phyloP scores from a whole-genome alignment of 805 yeast genomes.

The Cyberlindnera xishuangbannaensis region DNA sequence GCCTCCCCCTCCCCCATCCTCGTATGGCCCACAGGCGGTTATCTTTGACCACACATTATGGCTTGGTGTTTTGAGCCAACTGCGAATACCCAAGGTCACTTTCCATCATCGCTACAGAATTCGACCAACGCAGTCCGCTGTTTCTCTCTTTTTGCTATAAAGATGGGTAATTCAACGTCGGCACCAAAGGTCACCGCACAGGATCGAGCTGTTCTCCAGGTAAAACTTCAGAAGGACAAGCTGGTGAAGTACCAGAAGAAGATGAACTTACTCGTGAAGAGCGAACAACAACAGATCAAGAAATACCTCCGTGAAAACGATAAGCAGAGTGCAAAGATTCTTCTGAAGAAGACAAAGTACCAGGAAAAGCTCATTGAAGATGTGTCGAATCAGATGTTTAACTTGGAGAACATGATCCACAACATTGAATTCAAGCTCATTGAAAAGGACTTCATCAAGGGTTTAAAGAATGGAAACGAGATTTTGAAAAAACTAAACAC shows the following conservation, averaged over 20 bases:
- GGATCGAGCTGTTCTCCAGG: conserved; percentile 79
- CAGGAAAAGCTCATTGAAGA: conserved; percentile 68
- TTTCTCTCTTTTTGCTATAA: too few relatives aligned
- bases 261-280: conserved; percentile 48
- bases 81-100: too few relatives aligned
- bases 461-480: conserved; percentile 73
- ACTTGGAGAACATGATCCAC: conserved; percentile 70
- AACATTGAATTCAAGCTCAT: conserved; percentile 85
- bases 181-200: conserved; percentile 61
- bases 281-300: conserved; percentile 44
- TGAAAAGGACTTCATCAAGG: conserved; percentile 78
- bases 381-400: conserved; percentile 72
- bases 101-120: too few relatives aligned
- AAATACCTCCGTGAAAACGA: conserved; percentile 23
- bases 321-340: conserved; percentile 53
- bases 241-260: conserved; percentile 59
- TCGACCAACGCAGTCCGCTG: too few relatives aligned
- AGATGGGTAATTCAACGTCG: conserved; percentile 23
- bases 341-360: conserved; percentile 72
- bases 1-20: too few relatives aligned
- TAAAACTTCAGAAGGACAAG: conserved; percentile 85
- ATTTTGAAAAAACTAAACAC: conserved; percentile 69
- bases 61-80: too few relatives aligned
- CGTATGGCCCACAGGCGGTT: too few relatives aligned
- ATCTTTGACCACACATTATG: too few relatives aligned